Evolutionary conservation across 2,329 filamentous ascomycete species (phyloP).

Genomic region (Talaromyces sp.): DNA sequence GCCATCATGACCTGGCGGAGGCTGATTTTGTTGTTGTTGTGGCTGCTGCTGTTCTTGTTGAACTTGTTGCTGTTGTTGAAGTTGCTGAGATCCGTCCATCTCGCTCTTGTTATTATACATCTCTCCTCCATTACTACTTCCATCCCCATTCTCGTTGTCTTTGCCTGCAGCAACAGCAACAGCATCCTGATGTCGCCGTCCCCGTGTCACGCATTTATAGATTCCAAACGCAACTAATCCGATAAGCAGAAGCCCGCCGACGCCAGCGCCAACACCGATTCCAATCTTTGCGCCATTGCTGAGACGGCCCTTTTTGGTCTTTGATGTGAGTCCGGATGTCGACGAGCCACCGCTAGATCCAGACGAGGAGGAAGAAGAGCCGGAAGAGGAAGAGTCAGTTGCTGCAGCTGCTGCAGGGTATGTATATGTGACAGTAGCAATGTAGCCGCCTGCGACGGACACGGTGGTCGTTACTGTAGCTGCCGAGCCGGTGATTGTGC

Average conservation of each 20-base stretch:
- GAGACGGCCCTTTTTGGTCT: neutral
- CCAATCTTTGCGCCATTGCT: constrained; percentile 9
- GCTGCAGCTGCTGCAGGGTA: neutral
- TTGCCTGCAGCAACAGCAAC: neutral
- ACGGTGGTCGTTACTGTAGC: constrained; percentile 1
- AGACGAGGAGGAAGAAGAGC: neutral
- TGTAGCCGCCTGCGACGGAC: neutral
- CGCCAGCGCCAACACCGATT: constrained; percentile 6
- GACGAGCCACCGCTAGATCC: neutral
- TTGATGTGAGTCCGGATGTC: neutral
- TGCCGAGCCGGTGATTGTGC: neutral
- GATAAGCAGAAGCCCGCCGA: constrained; percentile 3
- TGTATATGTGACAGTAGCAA: constrained; percentile 4
- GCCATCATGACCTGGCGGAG: neutral
- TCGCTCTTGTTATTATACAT: constrained; percentile 5
- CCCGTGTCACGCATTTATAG: neutral
- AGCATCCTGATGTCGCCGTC: neutral
- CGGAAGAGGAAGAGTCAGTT: neutral
- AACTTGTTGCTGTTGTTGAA: constrained; percentile 1
- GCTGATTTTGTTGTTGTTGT: neutral
- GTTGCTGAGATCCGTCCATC: neutral
- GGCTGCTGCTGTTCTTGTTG: neutral
- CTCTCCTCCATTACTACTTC: neutral
- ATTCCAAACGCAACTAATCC: neutral
- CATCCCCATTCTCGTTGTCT: neutral